Base-by-base conservation (phyloP, 495 filamentous ascomycete genomes). In the Paragyromitra xinjiangensis region DNA sequence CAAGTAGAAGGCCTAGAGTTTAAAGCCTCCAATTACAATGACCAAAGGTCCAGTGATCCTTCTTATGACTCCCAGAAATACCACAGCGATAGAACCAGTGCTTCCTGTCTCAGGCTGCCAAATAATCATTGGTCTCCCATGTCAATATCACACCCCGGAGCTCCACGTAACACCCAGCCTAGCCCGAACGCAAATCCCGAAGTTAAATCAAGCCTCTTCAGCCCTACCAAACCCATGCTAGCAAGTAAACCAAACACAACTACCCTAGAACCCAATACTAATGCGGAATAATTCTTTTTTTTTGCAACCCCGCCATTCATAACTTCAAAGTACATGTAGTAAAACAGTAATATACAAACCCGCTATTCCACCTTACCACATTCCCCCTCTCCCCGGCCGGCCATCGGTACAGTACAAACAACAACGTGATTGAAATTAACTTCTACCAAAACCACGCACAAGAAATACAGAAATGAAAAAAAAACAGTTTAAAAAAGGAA, bases 321-420 rank as follows among this genome's bases (percentile, higher is more conserved):
- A 73, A 50, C 68, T 40, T 66, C 74, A 66, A 53, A 51, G 51
- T 66, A 72, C 69, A 66, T 64, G 19, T 72, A 56, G 44, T 44
- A 63, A 42, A 66, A 73, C 61, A 76, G 67, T 77, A 77, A 77
- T 77, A 77, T 77, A 77, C 74, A 77, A 51, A 73, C 56, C 69
- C 69, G 50, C 50, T 77, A 77, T 65, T 65, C 73, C 29, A 40
- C 63, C 51, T 42, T 40, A 59, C 66, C 45, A 70, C 55, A 39
- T 40, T 22, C n/a, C 59, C 34, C 58, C n/a, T n/a, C n/a, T n/a
- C n/a, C n/a, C 34, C 59, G 9, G 11, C 48, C 39, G 26, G 24
- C 48, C 53, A 56, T 61, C 69, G 69, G 61, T 77, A 75, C 75
- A 77, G 64, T 58, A 73, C 73, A 74, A 34, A 34, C 29, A 68